These are phyloP conservation scores for Aspergillus caelatus DNA, from an alignment of 2,329 filamentous ascomycete species.

Conservation along the genomic window DNA sequence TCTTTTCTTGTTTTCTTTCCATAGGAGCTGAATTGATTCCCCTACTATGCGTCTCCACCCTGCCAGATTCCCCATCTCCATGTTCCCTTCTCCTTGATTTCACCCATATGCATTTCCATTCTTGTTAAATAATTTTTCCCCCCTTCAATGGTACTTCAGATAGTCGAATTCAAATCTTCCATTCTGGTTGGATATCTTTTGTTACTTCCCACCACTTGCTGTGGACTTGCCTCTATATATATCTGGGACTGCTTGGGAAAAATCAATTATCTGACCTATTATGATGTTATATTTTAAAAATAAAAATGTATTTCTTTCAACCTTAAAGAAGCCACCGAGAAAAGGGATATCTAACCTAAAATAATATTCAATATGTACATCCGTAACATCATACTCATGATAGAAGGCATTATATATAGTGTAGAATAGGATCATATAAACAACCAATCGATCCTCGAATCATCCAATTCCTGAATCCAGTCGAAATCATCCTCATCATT, in stretches of 20 bases:
- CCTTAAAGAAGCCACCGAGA: neutral
- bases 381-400: conserved; percentile 4
- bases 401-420: conserved; percentile 5
- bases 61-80: conserved; percentile 5
- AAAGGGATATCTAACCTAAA: neutral
- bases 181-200: neutral
- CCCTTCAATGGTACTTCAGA: conserved; percentile 2
- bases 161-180: conserved; percentile 3
- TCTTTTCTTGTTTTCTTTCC: neutral
- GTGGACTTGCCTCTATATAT: neutral
- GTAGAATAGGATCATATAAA: conserved; percentile 35
- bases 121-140: conserved; percentile 15
- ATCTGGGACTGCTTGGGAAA: neutral
- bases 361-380: neutral
- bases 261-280: neutral
- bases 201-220: neutral
- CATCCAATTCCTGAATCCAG: conserved; percentile 45
- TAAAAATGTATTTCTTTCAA: neutral
- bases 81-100: neutral
- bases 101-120: conserved; percentile 12
- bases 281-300: neutral
- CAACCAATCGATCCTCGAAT: conserved; percentile 44
- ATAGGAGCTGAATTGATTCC: conserved; percentile 18
- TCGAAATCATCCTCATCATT: conserved; percentile 38
- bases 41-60: conserved; percentile 4